phyloP scores from a whole-genome alignment of 1,139 yeast genomes.

The Taiozyma onychis region DNA sequence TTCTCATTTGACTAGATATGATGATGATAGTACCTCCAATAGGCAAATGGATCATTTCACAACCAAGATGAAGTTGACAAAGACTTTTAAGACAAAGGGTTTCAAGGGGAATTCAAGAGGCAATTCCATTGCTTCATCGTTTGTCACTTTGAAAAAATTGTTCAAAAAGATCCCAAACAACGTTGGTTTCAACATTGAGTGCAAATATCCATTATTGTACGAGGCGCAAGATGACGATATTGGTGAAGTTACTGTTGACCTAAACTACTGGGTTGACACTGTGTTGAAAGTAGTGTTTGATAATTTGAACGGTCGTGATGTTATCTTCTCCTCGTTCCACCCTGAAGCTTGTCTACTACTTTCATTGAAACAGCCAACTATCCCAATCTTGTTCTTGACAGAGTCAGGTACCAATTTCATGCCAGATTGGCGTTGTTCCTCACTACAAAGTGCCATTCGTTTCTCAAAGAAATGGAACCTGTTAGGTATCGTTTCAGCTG shows the following conservation, averaged over 20 bases:
- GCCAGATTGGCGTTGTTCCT: constrained; percentile 87
- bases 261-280: constrained; percentile 84
- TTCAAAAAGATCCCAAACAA: constrained; percentile 74
- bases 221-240: constrained; percentile 87
- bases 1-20: constrained; percentile 12
- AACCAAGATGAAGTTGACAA: constrained; percentile 78
- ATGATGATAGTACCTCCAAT: constrained; percentile 8
- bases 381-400: constrained; percentile 83
- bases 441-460: constrained; percentile 86
- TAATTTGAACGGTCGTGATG: constrained; percentile 72
- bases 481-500: constrained; percentile 89
- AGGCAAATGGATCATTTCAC: constrained; percentile 21
- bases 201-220: constrained; percentile 93
- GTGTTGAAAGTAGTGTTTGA: constrained; percentile 79
- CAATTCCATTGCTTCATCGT: constrained; percentile 82
- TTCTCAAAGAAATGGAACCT: constrained; percentile 91
- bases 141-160: constrained; percentile 81
- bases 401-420: constrained; percentile 78
- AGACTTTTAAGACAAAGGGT: constrained; percentile 80
- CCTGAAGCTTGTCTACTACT: constrained; percentile 87
- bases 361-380: constrained; percentile 88
- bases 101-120: constrained; percentile 93
- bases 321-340: constrained; percentile 89
- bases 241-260: constrained; percentile 79
- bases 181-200: constrained; percentile 92